Evolutionary conservation across 352 stramenopile species (phyloP).

Genomic region (Phytophthora meadii): DNA sequence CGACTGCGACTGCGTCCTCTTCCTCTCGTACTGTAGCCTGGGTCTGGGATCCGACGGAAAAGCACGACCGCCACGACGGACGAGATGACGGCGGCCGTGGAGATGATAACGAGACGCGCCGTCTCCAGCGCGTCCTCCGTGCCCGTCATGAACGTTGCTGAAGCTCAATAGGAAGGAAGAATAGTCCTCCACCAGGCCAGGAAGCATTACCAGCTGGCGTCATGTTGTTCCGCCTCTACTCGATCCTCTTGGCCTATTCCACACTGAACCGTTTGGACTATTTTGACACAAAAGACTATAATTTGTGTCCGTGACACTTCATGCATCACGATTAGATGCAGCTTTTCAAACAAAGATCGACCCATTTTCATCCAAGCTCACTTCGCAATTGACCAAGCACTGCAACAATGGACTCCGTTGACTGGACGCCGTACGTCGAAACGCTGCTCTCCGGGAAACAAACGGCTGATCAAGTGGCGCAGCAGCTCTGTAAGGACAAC

Average conservation of each 20-base stretch:
- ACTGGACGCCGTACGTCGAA: constrained; percentile 38
- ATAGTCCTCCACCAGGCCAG: constrained; percentile 2
- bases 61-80: constrained; percentile 47
- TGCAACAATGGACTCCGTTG: constrained; percentile 24
- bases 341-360: constrained; percentile 11
- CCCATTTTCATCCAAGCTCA: neutral
- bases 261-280: constrained; percentile 1
- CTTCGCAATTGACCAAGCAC: neutral
- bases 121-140: constrained; percentile 41
- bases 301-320: constrained; percentile 14
- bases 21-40: constrained; percentile 14
- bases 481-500: constrained; percentile 45
- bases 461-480: constrained; percentile 27
- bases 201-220: constrained; percentile 29
- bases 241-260: constrained; percentile 6
- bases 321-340: constrained; percentile 9
- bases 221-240: constrained; percentile 31
- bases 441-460: constrained; percentile 18
- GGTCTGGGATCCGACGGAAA: constrained; percentile 42
- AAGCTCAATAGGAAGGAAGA: neutral
- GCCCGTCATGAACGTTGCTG: constrained; percentile 16
- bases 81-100: constrained; percentile 41
- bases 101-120: constrained; percentile 49
- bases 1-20: constrained; percentile 20
- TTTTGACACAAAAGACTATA: neutral